Base-by-base conservation (phyloP, 1,284 basidiomycete species). In the Microbotryomycetes sp. region DNA sequence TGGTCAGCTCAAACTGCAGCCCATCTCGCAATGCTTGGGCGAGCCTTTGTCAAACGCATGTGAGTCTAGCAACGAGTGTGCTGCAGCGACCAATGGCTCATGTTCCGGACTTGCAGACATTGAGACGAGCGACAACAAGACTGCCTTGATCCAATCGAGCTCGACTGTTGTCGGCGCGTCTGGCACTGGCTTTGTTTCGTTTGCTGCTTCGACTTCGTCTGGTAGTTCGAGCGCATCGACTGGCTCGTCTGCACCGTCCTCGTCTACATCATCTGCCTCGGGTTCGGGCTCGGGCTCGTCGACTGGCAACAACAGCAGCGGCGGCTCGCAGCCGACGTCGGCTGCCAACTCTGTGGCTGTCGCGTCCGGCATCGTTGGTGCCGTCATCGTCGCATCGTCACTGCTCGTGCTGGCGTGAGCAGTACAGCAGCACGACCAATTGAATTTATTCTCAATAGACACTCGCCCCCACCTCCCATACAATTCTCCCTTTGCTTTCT, bases 21-120 rank as follows among this genome's bases (percentile, higher is more conserved):
- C 79, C 35, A 80, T 92, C 72, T 79, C 85, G 62, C 74, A 78
- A 26, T 91, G 89, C 78, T 73, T 87, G 66, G 80, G 83, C 72
- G 79, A 80, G 71, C 76, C 79, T 2, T 62, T 84, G 30, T 65
- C 70, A 3, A 80, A 86, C 67, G 83, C 85, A 1, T 88, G 64
- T 63, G 18, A 49, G 64, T 54, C 23, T 9, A 4, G 16, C 4
- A 3, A 3, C 16, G 11, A 5, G n/a, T n/a, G 3, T 3, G 2
- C 1, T 16, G 48, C 18, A 15, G 27, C 15, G 1, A 16, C 18
- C 4, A 5, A 18, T 1, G 5, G 2, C 7, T 1, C 13, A 9
- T 7, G 9, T 28, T 15, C 3, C 3, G 3, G 3, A 18, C 3
- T 16, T 2, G 7, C 55, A 66, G 62, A 68, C 52, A 59, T 64